phyloP scores from a whole-genome alignment of 192 early-diverging fungal genomes.

The Coemansia aciculifera region DNA sequence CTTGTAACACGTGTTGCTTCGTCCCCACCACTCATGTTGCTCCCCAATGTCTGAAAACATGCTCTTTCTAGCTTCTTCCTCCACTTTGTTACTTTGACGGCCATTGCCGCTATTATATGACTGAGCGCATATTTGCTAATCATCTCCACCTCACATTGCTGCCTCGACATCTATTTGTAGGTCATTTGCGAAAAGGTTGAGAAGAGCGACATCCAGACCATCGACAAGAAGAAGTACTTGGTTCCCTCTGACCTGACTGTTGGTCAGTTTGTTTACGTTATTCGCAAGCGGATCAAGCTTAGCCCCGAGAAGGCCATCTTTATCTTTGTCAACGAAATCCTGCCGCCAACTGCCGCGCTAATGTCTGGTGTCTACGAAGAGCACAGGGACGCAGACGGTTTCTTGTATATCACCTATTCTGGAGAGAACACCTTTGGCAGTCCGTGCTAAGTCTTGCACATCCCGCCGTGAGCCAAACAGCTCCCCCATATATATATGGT shows the following conservation, averaged over 20 bases:
- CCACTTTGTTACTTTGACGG: background rate
- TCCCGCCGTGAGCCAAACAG: background rate
- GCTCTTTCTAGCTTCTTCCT: constrained; percentile 3
- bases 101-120: background rate
- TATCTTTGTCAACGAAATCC: constrained; percentile 96
- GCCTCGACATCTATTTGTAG: constrained; percentile 15
- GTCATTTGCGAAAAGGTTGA: constrained; percentile 95
- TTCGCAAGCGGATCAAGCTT: constrained; percentile 95
- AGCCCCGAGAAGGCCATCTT: constrained; percentile 98
- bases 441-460: background rate
- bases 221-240: constrained; percentile 99
- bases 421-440: constrained; percentile 86
- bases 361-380: constrained; percentile 95
- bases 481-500: background rate
- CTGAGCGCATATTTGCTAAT: background rate
- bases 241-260: constrained; percentile 96
- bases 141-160: background rate
- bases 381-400: constrained; percentile 98
- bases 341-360: constrained; percentile 92
- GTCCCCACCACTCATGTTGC: constrained; percentile 1
- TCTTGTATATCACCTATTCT: constrained; percentile 92
- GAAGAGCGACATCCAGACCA: constrained; percentile 92
- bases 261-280: constrained; percentile 96
- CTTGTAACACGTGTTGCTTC: background rate
- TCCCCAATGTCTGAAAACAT: background rate